Percentiles rank a stretch among this genome's conserved stretches.
phyloP scores from a whole-genome alignment of 208 protist genomes.

The Crithidia bombi region DNA sequence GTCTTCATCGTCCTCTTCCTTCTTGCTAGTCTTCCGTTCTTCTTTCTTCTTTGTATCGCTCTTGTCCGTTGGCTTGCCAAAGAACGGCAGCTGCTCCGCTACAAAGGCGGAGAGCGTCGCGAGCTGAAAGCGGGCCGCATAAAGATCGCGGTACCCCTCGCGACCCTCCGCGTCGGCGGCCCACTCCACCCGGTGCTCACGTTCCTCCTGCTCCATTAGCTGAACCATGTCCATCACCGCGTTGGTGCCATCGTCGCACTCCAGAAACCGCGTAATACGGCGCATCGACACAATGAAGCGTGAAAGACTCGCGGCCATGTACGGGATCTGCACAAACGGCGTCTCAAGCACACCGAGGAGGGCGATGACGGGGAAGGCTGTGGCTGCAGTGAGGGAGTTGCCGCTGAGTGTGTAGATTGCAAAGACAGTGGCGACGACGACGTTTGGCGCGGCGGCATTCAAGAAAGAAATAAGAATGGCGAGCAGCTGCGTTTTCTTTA shows the following conservation, averaged over 20 bases:
- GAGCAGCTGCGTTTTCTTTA: conserved; percentile 40
- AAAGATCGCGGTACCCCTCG: background rate
- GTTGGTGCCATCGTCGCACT: conserved; percentile 36
- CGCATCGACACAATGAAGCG: conserved; percentile 83
- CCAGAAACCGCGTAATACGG: conserved; percentile 73
- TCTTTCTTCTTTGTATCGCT: conserved; percentile 36
- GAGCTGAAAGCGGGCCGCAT: background rate
- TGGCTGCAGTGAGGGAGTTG: conserved; percentile 60
- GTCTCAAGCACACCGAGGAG: conserved; percentile 30
- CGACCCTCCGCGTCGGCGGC: background rate
- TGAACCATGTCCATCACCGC: conserved; percentile 23
- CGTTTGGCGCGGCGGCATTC: conserved; percentile 51
- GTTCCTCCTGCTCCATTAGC: conserved; percentile 19
- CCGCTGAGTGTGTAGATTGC: conserved; percentile 53
- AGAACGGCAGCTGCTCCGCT: background rate
- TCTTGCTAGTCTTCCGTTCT: conserved; percentile 45
- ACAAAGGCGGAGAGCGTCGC: background rate
- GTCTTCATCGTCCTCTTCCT: conserved; percentile 41
- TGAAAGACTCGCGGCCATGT: conserved; percentile 49
- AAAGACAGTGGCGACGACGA: conserved; percentile 60
- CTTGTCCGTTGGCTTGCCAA: conserved; percentile 12
- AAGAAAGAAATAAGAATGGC: conserved; percentile 47
- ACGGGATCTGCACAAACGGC: conserved; percentile 82
- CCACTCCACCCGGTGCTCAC: background rate
- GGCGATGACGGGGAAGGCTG: conserved; percentile 53